Conservation (phyloP, 2,329 filamentous ascomycete genomes). For the Sphaerulina populicola region DNA sequence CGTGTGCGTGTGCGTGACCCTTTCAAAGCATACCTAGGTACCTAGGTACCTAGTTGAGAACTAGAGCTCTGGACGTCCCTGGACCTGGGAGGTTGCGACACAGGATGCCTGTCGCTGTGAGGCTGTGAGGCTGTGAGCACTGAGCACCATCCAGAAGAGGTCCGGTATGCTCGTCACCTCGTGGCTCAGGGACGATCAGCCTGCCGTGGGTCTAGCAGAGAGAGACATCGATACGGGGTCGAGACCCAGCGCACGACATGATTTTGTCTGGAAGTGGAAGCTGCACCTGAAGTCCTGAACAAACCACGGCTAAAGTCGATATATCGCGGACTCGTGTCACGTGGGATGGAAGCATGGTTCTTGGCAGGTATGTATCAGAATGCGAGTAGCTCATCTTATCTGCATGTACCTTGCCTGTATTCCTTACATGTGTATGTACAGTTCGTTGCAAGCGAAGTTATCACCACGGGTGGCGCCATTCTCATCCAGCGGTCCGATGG, state of each 20-base stretch:
- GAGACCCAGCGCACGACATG: not conserved
- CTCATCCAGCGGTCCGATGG: no score
- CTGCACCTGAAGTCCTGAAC: not conserved
- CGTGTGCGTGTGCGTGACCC: not conserved
- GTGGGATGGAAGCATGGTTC: not conserved
- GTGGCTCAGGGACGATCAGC: no score
- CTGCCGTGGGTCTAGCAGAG: no score
- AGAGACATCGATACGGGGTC: not conserved
- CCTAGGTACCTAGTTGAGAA: no score
- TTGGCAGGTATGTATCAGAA: not conserved
- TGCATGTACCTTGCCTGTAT: not conserved
- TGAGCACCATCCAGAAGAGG: not conserved
- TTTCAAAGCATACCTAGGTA: no score
- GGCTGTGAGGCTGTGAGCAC: no score
- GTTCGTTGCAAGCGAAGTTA: no score
- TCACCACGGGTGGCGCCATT: not conserved
- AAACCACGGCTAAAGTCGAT: no score
- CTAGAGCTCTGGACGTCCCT: conserved; percentile 1
- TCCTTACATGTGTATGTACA: not conserved
- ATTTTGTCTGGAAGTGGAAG: not conserved
- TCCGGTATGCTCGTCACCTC: not conserved
- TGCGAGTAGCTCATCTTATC: not conserved
- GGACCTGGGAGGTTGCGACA: not conserved
- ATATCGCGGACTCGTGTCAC: not conserved
- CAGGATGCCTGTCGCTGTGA: not conserved